Percentiles rank a stretch among this genome's conserved stretches.
Evolutionary conservation across 116 monocot genomes (phyloP).

Genomic region (Posidonia oceanica): DNA sequence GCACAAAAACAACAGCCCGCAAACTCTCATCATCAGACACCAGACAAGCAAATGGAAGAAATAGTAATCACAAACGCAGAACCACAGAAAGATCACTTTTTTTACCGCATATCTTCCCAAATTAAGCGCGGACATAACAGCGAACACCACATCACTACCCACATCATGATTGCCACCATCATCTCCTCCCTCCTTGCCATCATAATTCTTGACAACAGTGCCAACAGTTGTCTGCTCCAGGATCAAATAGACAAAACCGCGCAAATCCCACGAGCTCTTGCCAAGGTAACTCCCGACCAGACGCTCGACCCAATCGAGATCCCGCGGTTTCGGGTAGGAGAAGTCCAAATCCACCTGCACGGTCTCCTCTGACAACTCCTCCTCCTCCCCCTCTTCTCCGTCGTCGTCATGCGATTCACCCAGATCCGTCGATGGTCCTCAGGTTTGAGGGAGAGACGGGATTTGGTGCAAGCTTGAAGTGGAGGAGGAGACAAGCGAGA

Average conservation of each 20-base stretch:
- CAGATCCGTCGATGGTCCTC: neutral
- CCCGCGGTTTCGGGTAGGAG: constrained; percentile 27
- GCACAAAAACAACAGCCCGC: neutral
- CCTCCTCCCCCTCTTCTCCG: constrained; percentile 8
- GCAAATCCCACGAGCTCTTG: constrained; percentile 32
- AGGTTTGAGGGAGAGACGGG: neutral
- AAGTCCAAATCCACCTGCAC: constrained; percentile 29
- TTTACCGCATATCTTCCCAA: constrained; percentile 41
- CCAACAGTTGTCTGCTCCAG: constrained; percentile 66
- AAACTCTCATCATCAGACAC: neutral
- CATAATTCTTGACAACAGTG: constrained; percentile 41
- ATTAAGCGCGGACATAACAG: constrained; percentile 49
- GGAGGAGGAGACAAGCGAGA: neutral
- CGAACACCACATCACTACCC: constrained; percentile 13
- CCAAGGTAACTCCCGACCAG: constrained; percentile 17
- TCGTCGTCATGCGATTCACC: neutral
- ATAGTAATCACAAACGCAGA: neutral
- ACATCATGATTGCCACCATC: constrained; percentile 9
- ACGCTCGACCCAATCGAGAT: constrained; percentile 40
- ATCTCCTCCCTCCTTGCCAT: constrained; percentile 2
- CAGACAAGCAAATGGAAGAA: neutral
- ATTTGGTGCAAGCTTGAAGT: neutral
- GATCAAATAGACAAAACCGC: constrained; percentile 60
- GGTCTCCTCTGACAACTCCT: constrained; percentile 10
- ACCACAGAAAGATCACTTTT: neutral